These are phyloP conservation scores for Arthrocladium fulminans DNA, from an alignment of 2,329 filamentous ascomycete species.

Conservation along the genomic window DNA sequence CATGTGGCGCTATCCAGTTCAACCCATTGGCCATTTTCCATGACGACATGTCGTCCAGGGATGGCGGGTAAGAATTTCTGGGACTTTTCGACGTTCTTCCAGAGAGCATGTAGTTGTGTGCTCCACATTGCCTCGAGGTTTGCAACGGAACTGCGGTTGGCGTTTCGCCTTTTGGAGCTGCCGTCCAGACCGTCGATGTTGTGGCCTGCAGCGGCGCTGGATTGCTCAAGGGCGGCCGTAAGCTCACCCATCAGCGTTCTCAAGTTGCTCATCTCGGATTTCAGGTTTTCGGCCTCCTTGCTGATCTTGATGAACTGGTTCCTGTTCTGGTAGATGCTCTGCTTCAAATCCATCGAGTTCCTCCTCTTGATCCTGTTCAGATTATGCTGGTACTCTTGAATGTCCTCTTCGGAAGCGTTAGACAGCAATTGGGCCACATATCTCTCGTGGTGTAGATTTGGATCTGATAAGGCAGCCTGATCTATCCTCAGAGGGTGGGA, in stretches of 20 bases:
- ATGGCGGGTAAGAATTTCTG: constrained; percentile 92
- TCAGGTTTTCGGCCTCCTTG: constrained; percentile 96
- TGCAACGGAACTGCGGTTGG: constrained; percentile 83
- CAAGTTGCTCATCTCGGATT: constrained; percentile 87
- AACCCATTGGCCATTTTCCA: constrained; percentile 89
- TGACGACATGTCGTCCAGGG: constrained; percentile 82
- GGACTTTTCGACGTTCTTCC: constrained; percentile 95
- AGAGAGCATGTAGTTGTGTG: constrained; percentile 66
- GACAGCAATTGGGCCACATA: constrained; percentile 60
- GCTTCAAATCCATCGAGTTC: constrained; percentile 76
- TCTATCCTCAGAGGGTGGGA: constrained; percentile 61
- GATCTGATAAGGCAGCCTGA: constrained; percentile 67
- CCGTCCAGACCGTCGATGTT: constrained; percentile 45
- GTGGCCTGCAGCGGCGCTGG: constrained; percentile 18
- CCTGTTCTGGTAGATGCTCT: constrained; percentile 92
- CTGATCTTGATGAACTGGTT: constrained; percentile 99
- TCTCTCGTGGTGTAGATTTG: constrained; percentile 68
- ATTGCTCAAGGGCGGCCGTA: constrained; percentile 55
- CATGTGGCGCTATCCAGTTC: constrained; percentile 96
- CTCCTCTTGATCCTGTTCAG: constrained; percentile 68
- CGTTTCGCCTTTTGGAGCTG: constrained; percentile 45
- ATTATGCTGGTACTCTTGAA: constrained; percentile 68
- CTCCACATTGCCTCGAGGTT: constrained; percentile 62
- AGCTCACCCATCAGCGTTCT: constrained; percentile 87
- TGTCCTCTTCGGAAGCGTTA: constrained; percentile 80